Conservation (phyloP, 345 rosid species). For the Citrus medica region DNA sequence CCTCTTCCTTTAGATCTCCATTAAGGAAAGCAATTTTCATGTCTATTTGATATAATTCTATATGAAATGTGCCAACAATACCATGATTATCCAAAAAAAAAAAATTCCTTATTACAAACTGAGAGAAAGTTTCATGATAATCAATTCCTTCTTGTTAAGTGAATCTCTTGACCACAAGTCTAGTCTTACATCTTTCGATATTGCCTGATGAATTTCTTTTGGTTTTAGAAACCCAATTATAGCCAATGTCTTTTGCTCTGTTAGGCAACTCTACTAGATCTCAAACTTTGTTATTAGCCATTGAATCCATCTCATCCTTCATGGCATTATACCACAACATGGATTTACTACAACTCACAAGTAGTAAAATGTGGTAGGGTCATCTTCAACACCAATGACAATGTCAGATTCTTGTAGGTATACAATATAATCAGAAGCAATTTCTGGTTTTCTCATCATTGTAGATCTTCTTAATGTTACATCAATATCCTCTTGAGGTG, state of each 20-base stretch:
- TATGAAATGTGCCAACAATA: not conserved
- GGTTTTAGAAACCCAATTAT: not conserved
- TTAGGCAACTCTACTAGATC: not conserved
- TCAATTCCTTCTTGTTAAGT: not conserved
- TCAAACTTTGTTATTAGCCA: not conserved
- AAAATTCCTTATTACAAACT: too few species aligned
- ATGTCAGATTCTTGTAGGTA: not conserved
- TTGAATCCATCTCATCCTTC: not conserved
- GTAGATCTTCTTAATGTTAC: not conserved
- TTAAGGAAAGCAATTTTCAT: not conserved
- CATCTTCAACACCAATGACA: not conserved
- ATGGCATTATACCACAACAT: not conserved
- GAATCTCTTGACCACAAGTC: too few species aligned
- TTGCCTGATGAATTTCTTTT: not conserved
- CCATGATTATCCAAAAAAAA: not conserved
- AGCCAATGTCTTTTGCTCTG: not conserved
- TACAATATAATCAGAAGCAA: conserved; percentile 25
- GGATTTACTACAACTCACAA: not conserved
- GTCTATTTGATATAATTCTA: too few species aligned
- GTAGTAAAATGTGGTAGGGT: not conserved
- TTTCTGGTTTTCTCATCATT: not conserved
- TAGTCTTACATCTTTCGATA: not conserved
- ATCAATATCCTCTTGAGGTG: not conserved
- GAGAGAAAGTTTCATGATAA: not conserved
- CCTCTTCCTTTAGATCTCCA: not conserved